Base-by-base conservation (phyloP, 495 filamentous ascomycete species). In the Tuber calosporum region DNA sequence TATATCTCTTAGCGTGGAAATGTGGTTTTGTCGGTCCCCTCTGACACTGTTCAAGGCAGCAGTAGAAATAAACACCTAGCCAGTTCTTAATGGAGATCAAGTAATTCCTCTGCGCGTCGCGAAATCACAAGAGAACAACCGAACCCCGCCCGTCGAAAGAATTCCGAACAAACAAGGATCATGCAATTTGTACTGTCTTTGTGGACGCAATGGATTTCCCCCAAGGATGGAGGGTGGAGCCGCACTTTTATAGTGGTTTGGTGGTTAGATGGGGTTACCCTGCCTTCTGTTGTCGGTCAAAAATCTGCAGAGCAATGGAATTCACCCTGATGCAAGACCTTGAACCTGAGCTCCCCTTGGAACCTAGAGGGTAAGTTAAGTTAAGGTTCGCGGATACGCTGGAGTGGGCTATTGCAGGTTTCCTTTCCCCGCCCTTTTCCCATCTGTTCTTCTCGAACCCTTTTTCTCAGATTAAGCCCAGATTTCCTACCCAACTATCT, bases 61-160 rank as follows among this genome's bases (percentile, higher is more conserved):
- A 69, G 75, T 62, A 7, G 11, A 34, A 62, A 30, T 5, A 77
- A 78, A 68, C 70, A 69, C 75, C 76, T 68, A 75, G 76, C 73
- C 76, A 78, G 76, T 77, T 78, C 76, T 78, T 78, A 78, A 78
- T 77, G 77, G 76, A 73, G 76, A 78, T 75, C 76, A 43, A 37
- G 34, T 38, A 62, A 36, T 77, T 78, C 40, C 69, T 78, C 72
- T 78, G 71, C 71, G 76, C 75, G 68, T 69, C 75, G 22, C 70
- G 77, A 78, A 70, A 78, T 78, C 76, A 78, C 76, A 78, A 69
- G 70, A 70, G 74, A 73, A 43, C 76, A 78, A 77, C 13, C 71
- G 37, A 53, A 62, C 76, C 76, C 19, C 70, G 69, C 42, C 30
- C 68, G 69, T 74, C 53, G 75, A 71, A 78, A 78, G 76, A 74